Base-by-base conservation (phyloP, 495 filamentous ascomycete species). In the Hyphodiscus hymeniophilus region DNA sequence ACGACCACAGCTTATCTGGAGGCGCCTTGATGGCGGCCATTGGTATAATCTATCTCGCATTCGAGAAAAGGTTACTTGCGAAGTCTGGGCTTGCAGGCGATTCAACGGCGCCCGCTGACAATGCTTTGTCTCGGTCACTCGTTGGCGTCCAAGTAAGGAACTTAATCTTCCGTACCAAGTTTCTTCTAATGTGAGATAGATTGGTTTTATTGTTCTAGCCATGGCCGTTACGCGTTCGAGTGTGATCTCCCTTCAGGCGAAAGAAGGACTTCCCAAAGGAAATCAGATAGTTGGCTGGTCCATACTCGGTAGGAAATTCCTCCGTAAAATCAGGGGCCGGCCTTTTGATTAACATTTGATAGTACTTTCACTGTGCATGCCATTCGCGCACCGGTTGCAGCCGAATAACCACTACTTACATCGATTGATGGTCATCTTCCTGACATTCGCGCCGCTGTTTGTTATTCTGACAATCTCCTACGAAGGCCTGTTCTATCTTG, bases 401-500 rank as follows among this genome's bases (percentile, higher is more conserved):
- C 85, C 90, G 3, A 90, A 89, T 63, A 85, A 72, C 52, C 79
- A 95, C 66, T 95, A 96, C 60, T 74, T 97, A 51, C 91, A 97
- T 62, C 80, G 90, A 26, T 72, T 97, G 13, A 72, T 91, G 59
- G 76, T 95, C 53, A 76, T 97, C 32, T 99, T 97, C 71, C 74
- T 99, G 34, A 87, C 90, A 11, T 97, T 94, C 60, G 82, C 89
- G 0, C 94, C 94, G 0, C 82, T 82, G 10, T 99, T 99, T 62
- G 85, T 99, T 60, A 85, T 97, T 56, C 83, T 99, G 50, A 95
- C 89, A 20, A 97, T 96, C 63, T 94, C 89, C 15, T 99, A 95
- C 71, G 94, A 99, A 63, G 92, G 94, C 0, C 72, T 99, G 3
- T 99, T 99, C 67, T 97, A 95, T 70, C 75, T 95, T 52, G 81